These are phyloP conservation scores for Exsudoporus floridanus DNA, from an alignment of 1,284 basidiomycete species.

Conservation along the genomic window DNA sequence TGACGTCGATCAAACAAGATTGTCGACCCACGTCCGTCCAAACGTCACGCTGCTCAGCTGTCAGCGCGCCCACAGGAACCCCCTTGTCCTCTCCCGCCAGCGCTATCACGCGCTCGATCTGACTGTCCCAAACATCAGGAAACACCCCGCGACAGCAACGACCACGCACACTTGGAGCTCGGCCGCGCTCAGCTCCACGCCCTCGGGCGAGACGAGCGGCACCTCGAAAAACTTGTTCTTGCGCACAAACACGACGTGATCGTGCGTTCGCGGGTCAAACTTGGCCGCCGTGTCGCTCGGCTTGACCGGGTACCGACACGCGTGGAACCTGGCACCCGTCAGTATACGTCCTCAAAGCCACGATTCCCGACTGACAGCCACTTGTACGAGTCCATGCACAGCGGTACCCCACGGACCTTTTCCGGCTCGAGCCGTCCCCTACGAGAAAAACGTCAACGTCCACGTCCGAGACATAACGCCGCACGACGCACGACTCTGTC, in stretches of 20 bases:
- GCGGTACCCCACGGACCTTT: constrained; percentile 75
- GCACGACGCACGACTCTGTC: constrained; percentile 66
- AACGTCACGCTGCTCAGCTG: constrained; percentile 84
- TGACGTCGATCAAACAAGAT: not conserved
- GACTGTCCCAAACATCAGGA: constrained; percentile 40
- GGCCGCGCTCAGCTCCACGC: constrained; percentile 67
- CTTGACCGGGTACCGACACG: constrained; percentile 81
- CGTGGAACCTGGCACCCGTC: constrained; percentile 69
- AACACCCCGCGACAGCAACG: too few relatives aligned
- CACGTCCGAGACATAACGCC: not conserved
- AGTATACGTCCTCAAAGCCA: not conserved
- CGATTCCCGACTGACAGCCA: constrained; percentile 61
- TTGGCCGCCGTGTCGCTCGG: constrained; percentile 84
- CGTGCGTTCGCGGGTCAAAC: constrained; percentile 74
- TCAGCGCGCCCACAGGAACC: constrained; percentile 78
- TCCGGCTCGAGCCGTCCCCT: constrained; percentile 89
- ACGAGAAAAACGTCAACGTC: not conserved
- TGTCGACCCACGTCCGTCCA: constrained; percentile 74
- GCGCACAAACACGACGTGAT: constrained; percentile 88
- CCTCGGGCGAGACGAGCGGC: constrained; percentile 60
- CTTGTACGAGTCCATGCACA: constrained; percentile 96
- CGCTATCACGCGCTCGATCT: constrained; percentile 77
- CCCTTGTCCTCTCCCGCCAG: constrained; percentile 60
- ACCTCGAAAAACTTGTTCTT: constrained; percentile 92
- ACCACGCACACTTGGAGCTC: constrained; percentile 71